phyloP scores from a whole-genome alignment of 805 yeast species.

The Candida arabinofermentans region DNA sequence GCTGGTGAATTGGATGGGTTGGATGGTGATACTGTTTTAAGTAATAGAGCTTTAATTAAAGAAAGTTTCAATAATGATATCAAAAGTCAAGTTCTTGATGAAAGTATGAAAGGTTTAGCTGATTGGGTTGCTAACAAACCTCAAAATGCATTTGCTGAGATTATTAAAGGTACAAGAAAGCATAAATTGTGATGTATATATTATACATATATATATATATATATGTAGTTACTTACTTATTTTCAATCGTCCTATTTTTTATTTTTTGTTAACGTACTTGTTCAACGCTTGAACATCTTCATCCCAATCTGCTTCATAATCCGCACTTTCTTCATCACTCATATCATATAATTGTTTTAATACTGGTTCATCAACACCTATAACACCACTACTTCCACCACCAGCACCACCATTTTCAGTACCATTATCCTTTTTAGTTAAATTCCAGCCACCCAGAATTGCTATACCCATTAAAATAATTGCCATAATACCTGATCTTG shows the following conservation, averaged over 20 bases:
- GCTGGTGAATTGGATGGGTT: constrained; percentile 36
- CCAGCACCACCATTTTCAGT: constrained; percentile 18
- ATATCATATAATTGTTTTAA: constrained; percentile 44
- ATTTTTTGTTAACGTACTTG: constrained; percentile 3
- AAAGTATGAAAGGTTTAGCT: constrained; percentile 62
- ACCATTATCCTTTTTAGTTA: constrained; percentile 29
- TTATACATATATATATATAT: neutral
- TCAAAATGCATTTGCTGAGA: constrained; percentile 55
- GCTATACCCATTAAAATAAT: constrained; percentile 62
- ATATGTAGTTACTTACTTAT: neutral
- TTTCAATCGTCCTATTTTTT: neutral
- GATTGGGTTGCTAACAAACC: constrained; percentile 75
- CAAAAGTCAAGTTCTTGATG: constrained; percentile 55
- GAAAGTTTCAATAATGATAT: constrained; percentile 30
- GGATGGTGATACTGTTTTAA: constrained; percentile 40
- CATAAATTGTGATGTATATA: constrained; percentile 49
- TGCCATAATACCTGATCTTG: constrained; percentile 81
- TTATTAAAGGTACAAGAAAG: constrained; percentile 50
- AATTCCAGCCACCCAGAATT: constrained; percentile 48
- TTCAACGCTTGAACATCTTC: constrained; percentile 22
- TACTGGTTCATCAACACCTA: constrained; percentile 18
- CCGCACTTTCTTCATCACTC: constrained; percentile 49
- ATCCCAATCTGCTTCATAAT: constrained; percentile 54
- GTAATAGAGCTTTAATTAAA: constrained; percentile 42
- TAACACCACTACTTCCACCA: constrained; percentile 26